Percentiles rank a stretch among this genome's conserved stretches.
These are phyloP conservation scores for Exserohilum turcica DNA, from an alignment of 2,329 filamentous ascomycete genomes.

Conservation along the genomic window DNA sequence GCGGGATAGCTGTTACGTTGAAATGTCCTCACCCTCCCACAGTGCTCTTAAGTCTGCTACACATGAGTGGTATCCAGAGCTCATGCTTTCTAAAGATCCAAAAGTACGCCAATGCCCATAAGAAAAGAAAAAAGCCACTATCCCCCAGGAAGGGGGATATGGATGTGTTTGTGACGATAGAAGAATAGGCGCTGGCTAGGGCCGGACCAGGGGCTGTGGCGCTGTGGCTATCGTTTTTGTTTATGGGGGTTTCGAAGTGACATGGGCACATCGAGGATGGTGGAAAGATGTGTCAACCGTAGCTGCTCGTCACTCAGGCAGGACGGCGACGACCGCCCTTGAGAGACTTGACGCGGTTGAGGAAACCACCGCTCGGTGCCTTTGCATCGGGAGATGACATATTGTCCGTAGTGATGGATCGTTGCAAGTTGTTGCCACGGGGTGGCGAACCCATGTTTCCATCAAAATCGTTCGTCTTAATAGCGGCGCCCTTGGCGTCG, in stretches of 20 bases:
- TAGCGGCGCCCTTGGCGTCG: constrained; percentile 66
- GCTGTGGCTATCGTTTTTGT: neutral
- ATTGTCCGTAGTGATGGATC: constrained; percentile 43
- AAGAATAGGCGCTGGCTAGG: constrained; percentile 10
- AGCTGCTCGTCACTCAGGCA: constrained; percentile 23
- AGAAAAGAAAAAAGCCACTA: constrained; percentile 12
- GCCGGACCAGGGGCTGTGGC: neutral
- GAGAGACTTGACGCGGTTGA: constrained; percentile 47
- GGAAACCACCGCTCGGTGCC: constrained; percentile 36
- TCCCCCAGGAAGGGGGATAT: constrained; percentile 21
- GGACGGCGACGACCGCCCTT: constrained; percentile 45
- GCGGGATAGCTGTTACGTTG: neutral
- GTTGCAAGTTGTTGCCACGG: constrained; percentile 37
- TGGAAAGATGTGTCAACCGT: neutral
- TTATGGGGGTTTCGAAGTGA: neutral
- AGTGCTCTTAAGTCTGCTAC: constrained; percentile 19
- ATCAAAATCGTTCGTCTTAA: constrained; percentile 55
- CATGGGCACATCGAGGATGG: neutral
- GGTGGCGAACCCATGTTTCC: constrained; percentile 35
- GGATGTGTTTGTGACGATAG: constrained; percentile 24
- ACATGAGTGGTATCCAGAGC: constrained; percentile 35
- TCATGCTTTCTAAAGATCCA: constrained; percentile 15
- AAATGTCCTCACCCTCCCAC: constrained; percentile 11
- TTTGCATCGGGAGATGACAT: constrained; percentile 34
- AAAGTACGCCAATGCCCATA: constrained; percentile 22